Evolutionary conservation across 208 protist genomes (phyloP).

Genomic region (Balamuthia mandrillaris): DNA sequence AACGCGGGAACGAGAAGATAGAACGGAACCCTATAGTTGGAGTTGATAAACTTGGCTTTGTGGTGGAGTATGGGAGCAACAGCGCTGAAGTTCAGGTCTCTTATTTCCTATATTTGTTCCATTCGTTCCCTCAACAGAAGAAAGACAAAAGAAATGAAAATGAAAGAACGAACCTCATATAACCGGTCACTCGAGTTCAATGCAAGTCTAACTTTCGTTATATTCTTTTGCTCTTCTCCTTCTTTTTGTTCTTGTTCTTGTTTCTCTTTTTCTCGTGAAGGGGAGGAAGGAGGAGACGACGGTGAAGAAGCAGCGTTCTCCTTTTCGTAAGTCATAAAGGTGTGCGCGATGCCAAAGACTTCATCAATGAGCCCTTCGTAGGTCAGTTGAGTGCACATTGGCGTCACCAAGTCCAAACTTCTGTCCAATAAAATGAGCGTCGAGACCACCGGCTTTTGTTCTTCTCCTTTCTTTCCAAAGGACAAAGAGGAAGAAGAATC

Average conservation of each 20-base stretch:
- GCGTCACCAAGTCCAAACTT: not conserved
- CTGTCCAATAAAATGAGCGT: not conserved
- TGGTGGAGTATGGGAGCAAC: conserved; percentile 45
- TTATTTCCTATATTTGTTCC: not conserved
- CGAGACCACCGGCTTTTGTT: too few relatives aligned
- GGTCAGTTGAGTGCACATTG: conserved; percentile 18
- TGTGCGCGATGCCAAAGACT: conserved; percentile 6
- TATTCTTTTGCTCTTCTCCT: not conserved
- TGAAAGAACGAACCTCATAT: not conserved
- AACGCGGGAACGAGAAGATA: not conserved
- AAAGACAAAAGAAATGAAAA: not conserved
- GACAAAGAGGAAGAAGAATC: too few relatives aligned
- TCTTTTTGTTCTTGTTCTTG: not conserved
- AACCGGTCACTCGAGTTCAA: not conserved
- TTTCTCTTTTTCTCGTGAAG: too few relatives aligned
- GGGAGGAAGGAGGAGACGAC: not conserved
- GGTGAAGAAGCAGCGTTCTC: not conserved
- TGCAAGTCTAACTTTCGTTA: not conserved
- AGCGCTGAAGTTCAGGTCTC: conserved; percentile 57
- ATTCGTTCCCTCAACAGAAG: not conserved
- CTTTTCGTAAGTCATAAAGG: not conserved
- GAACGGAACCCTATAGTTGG: conserved; percentile 37
- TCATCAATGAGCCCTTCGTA: conserved; percentile 14
- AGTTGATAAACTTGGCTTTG: conserved; percentile 55
- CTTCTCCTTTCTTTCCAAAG: too few relatives aligned